Conservation (phyloP, 768 basidiomycete species). For the Lentinula raphanica region DNA sequence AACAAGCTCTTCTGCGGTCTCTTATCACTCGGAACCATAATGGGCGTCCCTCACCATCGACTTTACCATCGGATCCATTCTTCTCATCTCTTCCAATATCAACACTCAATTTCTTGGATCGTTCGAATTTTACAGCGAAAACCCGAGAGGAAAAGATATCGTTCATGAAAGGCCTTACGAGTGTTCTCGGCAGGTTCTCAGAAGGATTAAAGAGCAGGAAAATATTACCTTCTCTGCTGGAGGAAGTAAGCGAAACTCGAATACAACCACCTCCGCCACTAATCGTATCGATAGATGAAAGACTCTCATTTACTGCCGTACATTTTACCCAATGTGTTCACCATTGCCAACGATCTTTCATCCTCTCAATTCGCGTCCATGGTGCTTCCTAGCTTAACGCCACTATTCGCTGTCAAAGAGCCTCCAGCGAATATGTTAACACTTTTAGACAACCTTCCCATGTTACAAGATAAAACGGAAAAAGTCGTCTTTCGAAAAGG, state of each 20-base stretch:
- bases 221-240: constrained; percentile 85
- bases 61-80: constrained; percentile 81
- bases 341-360: constrained; percentile 74
- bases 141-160: constrained; percentile 93
- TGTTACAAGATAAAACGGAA: constrained; percentile 87
- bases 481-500: constrained; percentile 84
- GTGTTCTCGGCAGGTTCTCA: constrained; percentile 80
- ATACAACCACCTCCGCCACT: not conserved
- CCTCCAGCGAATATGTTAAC: constrained; percentile 98
- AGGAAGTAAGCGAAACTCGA: constrained; percentile 57
- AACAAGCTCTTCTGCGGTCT: constrained; percentile 69
- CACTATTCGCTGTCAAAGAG: constrained; percentile 85
- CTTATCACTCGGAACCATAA: constrained; percentile 77
- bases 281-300: constrained; percentile 62
- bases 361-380: constrained; percentile 73
- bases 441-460: constrained; percentile 79
- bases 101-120: constrained; percentile 92
- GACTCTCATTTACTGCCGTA: constrained; percentile 90
- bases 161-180: constrained; percentile 85
- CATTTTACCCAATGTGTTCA: constrained; percentile 92
- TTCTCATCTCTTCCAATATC: constrained; percentile 95
- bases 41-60: constrained; percentile 69
- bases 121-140: constrained; percentile 92
- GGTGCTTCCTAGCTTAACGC: constrained; percentile 85
- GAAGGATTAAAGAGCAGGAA: constrained; percentile 84